A percentile compares a stretch with the other conserved stretches of the same genome.
phyloP scores from a whole-genome alignment of 176 grass and related monocot species.

The Oryza brachyantha region DNA sequence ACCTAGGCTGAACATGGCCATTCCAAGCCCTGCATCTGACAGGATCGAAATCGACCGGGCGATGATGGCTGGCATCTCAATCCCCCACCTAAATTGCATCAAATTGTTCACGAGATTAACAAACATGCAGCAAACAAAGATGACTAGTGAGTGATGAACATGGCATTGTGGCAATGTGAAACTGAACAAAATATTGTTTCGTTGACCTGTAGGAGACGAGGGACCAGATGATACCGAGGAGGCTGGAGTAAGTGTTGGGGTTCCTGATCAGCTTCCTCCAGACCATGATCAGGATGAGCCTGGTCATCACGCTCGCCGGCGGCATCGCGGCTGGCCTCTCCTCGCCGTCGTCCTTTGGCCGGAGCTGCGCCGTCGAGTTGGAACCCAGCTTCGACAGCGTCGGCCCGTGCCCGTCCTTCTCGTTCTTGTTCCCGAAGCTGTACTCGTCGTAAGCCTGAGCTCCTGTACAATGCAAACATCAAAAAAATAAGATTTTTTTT shows the following conservation, averaged over 20 bases:
- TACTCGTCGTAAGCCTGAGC: slow-evolving; percentile 57
- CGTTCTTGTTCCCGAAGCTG: slow-evolving; percentile 59
- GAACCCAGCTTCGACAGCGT: slow-evolving; percentile 74
- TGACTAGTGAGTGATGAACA: background rate
- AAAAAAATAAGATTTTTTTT: background rate
- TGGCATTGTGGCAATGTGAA: background rate
- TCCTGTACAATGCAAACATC: slow-evolving; percentile 12
- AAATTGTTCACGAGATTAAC: background rate
- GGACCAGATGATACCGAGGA: slow-evolving; percentile 85
- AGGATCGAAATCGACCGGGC: slow-evolving; percentile 76
- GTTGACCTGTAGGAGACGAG: slow-evolving; percentile 79
- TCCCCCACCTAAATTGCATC: slow-evolving; percentile 46
- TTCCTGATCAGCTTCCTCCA: slow-evolving; percentile 95
- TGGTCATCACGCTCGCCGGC: slow-evolving; percentile 79
- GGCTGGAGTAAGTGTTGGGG: slow-evolving; percentile 91
- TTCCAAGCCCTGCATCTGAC: slow-evolving; percentile 89
- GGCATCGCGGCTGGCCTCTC: slow-evolving; percentile 57
- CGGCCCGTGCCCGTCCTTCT: slow-evolving; percentile 60
- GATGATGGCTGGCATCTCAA: slow-evolving; percentile 86
- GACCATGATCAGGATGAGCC: slow-evolving; percentile 97
- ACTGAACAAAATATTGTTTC: background rate
- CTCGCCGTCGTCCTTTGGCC: slow-evolving; percentile 58
- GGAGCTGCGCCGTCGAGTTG: slow-evolving; percentile 77
- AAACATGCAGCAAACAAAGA: background rate
- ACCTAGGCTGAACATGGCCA: slow-evolving; percentile 99